Conservation (phyloP, 371 early-diverging fungal genomes). For the Rhizopus delemar region DNA sequence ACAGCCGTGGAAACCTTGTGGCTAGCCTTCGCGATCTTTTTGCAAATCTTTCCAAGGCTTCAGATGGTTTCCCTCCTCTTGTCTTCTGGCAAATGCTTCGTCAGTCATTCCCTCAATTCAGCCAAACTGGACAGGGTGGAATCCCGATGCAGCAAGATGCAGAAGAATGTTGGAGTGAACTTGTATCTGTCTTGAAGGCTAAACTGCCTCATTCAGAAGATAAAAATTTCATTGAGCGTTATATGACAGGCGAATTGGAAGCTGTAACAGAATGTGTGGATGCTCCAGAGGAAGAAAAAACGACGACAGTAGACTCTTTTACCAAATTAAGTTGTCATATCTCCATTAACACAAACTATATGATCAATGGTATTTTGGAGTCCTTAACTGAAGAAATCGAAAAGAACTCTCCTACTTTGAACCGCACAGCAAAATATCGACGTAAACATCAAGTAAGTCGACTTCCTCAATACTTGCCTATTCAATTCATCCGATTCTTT, state of each 20-base stretch:
- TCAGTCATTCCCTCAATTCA: conserved; percentile 84
- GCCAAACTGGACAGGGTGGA: conserved; percentile 71
- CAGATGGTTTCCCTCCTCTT: conserved; percentile 77
- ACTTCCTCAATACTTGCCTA: conserved; percentile 86
- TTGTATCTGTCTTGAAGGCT: conserved; percentile 66
- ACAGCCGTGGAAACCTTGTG: conserved; percentile 63
- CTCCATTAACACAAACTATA: conserved; percentile 67
- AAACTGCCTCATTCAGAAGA: conserved; percentile 60
- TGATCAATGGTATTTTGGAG: conserved; percentile 63
- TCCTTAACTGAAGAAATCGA: conserved; percentile 81
- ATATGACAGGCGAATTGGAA: conserved; percentile 79
- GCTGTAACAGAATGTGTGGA: conserved; percentile 74
- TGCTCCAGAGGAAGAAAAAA: conserved; percentile 74
- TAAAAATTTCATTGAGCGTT: conserved; percentile 78
- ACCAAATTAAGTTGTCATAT: conserved; percentile 87
- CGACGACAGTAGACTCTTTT: conserved; percentile 67
- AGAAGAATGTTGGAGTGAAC: conserved; percentile 93
- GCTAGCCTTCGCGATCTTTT: conserved; percentile 76
- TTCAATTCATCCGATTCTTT: conserved; percentile 94
- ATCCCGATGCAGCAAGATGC: conserved; percentile 95
- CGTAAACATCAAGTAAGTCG: conserved; percentile 78
- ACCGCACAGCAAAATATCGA: conserved; percentile 77
- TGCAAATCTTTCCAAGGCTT: conserved; percentile 65
- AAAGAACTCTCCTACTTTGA: conserved; percentile 84
- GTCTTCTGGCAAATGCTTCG: conserved; percentile 84